Evolutionary conservation across 345 rosid species (phyloP).

Genomic region (Corymbia maculata): DNA sequence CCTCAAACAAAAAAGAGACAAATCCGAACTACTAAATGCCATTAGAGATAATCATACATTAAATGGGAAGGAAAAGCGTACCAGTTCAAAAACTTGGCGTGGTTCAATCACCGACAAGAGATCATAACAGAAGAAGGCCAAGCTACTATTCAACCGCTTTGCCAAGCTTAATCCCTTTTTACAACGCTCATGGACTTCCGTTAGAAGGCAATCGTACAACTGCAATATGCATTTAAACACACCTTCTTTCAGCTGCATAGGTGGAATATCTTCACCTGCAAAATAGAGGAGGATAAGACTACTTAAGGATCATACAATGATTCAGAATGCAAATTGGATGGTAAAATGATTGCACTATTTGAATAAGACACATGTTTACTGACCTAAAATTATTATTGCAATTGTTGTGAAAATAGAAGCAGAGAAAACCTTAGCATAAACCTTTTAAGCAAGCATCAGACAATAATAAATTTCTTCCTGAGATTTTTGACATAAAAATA

Average conservation of each 20-base stretch:
- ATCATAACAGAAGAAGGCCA: constrained; percentile 98
- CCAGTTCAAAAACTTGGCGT: constrained; percentile 96
- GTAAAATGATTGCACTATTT: not conserved
- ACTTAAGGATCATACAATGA: not conserved
- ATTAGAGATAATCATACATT: not conserved
- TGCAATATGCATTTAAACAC: constrained; percentile 90
- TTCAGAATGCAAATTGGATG: not conserved
- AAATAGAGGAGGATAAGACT: not conserved
- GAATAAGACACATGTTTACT: not conserved
- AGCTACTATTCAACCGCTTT: constrained; percentile 89
- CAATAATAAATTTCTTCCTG: too few species aligned
- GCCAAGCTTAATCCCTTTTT: constrained; percentile 96
- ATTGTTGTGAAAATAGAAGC: not conserved
- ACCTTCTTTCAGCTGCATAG: constrained; percentile 93
- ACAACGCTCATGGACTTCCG: constrained; percentile 97
- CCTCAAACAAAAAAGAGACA: not conserved
- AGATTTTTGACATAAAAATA: not conserved
- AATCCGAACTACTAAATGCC: not conserved
- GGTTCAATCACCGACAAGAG: constrained; percentile 91
- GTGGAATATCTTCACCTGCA: constrained; percentile 94
- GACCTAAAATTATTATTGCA: not conserved
- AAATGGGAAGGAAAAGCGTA: constrained; percentile 22
- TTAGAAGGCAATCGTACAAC: constrained; percentile 89
- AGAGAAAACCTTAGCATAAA: not conserved
- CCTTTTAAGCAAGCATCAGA: not conserved